phyloP scores from a whole-genome alignment of 345 rosid species.

The Gossypium raimondii region DNA sequence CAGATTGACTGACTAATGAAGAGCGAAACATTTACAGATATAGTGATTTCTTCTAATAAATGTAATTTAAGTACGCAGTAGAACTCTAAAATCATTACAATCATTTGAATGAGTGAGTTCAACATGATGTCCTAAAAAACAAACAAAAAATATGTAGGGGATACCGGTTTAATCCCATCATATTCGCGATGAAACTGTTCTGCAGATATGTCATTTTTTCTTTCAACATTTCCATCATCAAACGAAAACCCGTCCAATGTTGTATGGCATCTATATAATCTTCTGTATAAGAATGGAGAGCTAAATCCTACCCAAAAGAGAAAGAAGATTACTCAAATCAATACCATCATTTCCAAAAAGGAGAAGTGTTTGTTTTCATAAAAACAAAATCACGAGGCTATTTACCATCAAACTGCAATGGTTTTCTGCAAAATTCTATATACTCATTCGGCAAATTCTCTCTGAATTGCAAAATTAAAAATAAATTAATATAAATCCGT shows the following conservation, averaged over 20 bases:
- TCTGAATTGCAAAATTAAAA: constrained; percentile 27
- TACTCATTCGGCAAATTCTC: constrained; percentile 49
- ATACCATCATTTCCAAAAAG: constrained; percentile 1
- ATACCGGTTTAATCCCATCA: constrained; percentile 76
- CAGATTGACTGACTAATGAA: background rate
- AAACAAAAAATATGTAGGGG: background rate
- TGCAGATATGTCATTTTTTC: constrained; percentile 45
- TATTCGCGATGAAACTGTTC: constrained; percentile 55
- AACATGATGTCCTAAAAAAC: background rate
- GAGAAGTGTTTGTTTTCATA: background rate
- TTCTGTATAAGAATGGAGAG: constrained; percentile 76
- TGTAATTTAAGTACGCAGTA: background rate
- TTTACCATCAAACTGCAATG: constrained; percentile 68
- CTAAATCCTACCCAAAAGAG: constrained; percentile 51
- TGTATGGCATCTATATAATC: constrained; percentile 80
- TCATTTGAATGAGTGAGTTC: background rate
- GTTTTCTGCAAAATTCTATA: constrained; percentile 30
- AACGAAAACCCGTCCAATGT: constrained; percentile 58
- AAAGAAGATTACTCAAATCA: constrained; percentile 12
- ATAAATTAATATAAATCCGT: background rate
- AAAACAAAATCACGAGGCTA: constrained; percentile 9
- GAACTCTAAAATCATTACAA: background rate
- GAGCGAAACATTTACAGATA: background rate
- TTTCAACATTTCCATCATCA: constrained; percentile 70
- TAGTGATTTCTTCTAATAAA: background rate